Conservation (phyloP, 371 early-diverging fungal species). For the Actinomucor elegans region DNA sequence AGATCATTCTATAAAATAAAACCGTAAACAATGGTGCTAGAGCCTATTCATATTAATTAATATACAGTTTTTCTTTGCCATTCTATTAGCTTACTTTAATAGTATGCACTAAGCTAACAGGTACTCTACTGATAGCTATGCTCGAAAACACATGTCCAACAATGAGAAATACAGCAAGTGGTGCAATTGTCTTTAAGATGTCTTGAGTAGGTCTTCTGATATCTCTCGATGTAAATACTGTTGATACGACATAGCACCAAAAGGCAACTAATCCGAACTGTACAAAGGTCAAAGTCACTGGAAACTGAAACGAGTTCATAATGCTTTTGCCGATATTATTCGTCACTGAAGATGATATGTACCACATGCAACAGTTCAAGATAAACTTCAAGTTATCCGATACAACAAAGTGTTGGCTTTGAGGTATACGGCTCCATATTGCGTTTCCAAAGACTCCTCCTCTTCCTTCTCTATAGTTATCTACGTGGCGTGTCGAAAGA, state of each 20-base stretch:
- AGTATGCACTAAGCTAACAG: conserved; percentile 86
- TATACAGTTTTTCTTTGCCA: neutral
- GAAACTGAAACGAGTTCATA: conserved; percentile 66
- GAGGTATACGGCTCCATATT: conserved; percentile 10
- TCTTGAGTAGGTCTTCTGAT: conserved; percentile 51
- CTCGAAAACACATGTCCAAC: conserved; percentile 79
- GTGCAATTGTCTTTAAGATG: conserved; percentile 64
- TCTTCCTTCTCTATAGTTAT: conserved; percentile 4
- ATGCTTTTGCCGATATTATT: conserved; percentile 80
- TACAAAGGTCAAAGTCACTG: conserved; percentile 74
- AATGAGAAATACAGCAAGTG: conserved; percentile 74
- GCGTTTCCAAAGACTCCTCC: conserved; percentile 6
- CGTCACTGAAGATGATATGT: conserved; percentile 72
- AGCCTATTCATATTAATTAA: conserved; percentile 50
- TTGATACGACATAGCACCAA: conserved; percentile 41
- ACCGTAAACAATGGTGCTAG: conserved; percentile 88
- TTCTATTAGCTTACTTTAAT: conserved; percentile 81
- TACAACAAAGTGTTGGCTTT: conserved; percentile 18
- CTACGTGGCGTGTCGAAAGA: conserved; percentile 30
- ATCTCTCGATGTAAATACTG: conserved; percentile 33
- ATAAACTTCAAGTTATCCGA: conserved; percentile 42
- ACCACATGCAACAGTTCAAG: conserved; percentile 69
- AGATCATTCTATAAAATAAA: conserved; percentile 65
- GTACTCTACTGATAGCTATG: conserved; percentile 70
- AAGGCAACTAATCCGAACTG: conserved; percentile 73